Conservation (phyloP, 805 yeast species). For the Ogataea siamensis region DNA sequence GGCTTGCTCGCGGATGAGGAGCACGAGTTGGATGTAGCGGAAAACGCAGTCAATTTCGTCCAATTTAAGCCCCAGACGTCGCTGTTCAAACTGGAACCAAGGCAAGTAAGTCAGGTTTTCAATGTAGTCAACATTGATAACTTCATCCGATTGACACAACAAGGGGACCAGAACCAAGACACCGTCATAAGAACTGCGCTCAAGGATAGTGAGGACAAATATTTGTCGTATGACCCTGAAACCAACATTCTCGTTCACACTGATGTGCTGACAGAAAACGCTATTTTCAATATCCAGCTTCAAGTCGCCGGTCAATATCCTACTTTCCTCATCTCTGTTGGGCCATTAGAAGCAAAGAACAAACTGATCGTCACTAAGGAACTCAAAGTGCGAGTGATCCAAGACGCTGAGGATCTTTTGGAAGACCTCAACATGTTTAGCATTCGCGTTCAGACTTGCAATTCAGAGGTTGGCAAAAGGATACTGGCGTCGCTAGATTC, state of each 20-base stretch:
- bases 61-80: constrained; percentile 11
- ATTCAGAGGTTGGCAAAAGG: constrained; percentile 22
- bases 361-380: constrained; percentile 22
- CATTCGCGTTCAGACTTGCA: constrained; percentile 28
- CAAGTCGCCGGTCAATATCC: constrained; percentile 5
- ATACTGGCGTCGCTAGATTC: constrained; percentile 12
- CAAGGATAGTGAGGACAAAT: constrained; percentile 26
- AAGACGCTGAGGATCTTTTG: constrained; percentile 31
- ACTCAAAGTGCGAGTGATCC: constrained; percentile 25
- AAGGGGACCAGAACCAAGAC: constrained; percentile 1
- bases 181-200: constrained; percentile 21
- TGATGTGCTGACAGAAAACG: constrained; percentile 30
- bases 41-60: constrained; percentile 23
- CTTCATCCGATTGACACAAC: constrained; percentile 15
- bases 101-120: constrained; percentile 28
- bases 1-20: constrained; percentile 8
- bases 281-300: constrained; percentile 26
- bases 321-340: constrained; percentile 19
- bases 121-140: constrained; percentile 24
- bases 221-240: constrained; percentile 21
- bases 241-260: constrained; percentile 20
- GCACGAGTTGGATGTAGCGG: constrained; percentile 14
- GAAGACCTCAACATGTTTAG: constrained; percentile 24
- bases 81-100: constrained; percentile 29
- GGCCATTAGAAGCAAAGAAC: constrained; percentile 14